Conservation (phyloP, 1,284 basidiomycete genomes). For the Farysia itapuensis region DNA sequence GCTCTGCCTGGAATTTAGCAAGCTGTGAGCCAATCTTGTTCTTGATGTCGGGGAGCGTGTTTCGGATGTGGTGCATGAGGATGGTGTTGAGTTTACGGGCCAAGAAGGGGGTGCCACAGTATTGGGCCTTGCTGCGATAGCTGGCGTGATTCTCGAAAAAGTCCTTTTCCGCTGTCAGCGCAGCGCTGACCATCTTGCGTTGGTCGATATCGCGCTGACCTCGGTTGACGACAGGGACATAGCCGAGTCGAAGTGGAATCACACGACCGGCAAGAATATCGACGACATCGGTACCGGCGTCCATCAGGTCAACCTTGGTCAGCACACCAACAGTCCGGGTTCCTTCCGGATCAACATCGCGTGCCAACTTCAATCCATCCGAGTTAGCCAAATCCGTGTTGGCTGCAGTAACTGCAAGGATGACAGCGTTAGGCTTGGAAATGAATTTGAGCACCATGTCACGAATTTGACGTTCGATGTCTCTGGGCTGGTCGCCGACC, state of each 20-base stretch:
- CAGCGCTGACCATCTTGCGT: conserved; percentile 81
- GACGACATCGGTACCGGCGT: conserved; percentile 93
- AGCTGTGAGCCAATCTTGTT: conserved; percentile 95
- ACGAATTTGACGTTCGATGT: conserved; percentile 95
- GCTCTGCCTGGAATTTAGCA: conserved; percentile 97
- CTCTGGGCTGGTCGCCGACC: conserved; percentile 70
- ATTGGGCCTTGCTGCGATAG: conserved; percentile 95
- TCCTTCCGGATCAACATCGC: conserved; percentile 91
- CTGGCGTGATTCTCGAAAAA: conserved; percentile 89
- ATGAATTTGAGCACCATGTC: conserved; percentile 92
- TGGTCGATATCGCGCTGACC: conserved; percentile 96
- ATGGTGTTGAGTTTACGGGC: conserved; percentile 94
- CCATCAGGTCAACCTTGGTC: conserved; percentile 98
- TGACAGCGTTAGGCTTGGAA: conserved; percentile 93
- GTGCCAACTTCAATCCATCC: conserved; percentile 92
- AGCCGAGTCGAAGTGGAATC: conserved; percentile 95
- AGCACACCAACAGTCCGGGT: conserved; percentile 93
- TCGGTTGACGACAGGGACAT: conserved; percentile 95
- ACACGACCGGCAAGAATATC: conserved; percentile 94
- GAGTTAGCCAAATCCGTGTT: conserved; percentile 99
- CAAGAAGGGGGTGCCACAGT: conserved; percentile 92
- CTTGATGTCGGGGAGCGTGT: conserved; percentile 99
- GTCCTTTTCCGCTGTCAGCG: conserved; percentile 80
- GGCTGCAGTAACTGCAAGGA: conserved; percentile 91
- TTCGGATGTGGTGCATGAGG: conserved; percentile 94